A percentile compares a stretch with the other conserved stretches of the same genome.
Conservation (phyloP, 2,329 filamentous ascomycete species). For the Aspergillus calidoustus region DNA sequence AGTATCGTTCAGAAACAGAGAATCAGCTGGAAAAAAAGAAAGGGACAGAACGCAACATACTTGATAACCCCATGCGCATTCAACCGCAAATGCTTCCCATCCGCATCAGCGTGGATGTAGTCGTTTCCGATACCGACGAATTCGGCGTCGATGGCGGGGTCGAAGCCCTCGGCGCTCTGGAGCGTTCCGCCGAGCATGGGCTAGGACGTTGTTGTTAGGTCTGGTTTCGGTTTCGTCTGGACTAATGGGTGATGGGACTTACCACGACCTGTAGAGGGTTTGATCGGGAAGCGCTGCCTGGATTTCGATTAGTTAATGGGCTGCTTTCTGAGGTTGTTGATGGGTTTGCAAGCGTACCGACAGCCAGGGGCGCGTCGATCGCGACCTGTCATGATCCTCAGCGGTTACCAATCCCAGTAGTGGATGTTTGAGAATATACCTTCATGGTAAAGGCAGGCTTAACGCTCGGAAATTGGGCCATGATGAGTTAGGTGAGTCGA, state of each 20-base stretch:
- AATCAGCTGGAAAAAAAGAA: neutral
- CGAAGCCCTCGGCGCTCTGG: constrained; percentile 41
- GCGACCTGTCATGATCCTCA: constrained; percentile 30
- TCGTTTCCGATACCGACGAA: constrained; percentile 46
- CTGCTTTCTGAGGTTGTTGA: neutral
- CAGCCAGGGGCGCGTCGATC: constrained; percentile 34
- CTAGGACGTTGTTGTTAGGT: constrained; percentile 25
- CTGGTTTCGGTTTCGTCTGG: neutral
- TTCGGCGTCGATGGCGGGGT: constrained; percentile 42
- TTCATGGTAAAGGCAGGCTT: constrained; percentile 48
- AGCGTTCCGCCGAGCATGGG: constrained; percentile 45
- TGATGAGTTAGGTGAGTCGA: constrained; percentile 19
- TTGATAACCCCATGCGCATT: constrained; percentile 47
- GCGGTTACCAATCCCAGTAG: neutral
- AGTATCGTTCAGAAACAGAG: neutral
- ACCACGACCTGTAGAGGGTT: constrained; percentile 44
- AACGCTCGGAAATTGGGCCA: constrained; percentile 44
- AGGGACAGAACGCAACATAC: constrained; percentile 30
- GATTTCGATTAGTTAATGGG: neutral
- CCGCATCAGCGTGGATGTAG: constrained; percentile 48
- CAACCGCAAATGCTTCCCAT: constrained; percentile 45
- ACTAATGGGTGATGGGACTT: constrained; percentile 15
- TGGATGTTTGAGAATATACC: constrained; percentile 23
- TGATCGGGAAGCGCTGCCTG: constrained; percentile 44
- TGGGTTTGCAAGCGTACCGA: constrained; percentile 27